Conservation (phyloP, 768 basidiomycete species). For the Lentinula aciculospora region DNA sequence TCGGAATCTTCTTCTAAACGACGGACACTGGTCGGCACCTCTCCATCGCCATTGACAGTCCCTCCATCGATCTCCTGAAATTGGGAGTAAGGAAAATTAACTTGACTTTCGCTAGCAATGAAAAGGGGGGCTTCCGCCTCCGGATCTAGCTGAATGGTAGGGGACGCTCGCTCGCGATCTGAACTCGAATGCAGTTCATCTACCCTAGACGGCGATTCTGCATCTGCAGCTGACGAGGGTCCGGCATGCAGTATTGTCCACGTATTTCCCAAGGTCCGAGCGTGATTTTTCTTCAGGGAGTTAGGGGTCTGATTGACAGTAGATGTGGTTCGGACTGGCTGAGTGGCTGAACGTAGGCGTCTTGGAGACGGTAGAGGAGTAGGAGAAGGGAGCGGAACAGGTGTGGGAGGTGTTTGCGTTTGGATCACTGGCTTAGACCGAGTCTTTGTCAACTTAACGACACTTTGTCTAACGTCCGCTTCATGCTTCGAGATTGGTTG, state of each 20-base stretch:
- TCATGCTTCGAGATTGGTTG: slow-evolving; percentile 9
- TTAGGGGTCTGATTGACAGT: not conserved
- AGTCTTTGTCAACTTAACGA: not conserved
- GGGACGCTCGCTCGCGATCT: not conserved
- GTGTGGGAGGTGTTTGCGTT: not conserved
- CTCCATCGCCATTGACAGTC: not conserved
- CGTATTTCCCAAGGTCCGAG: not conserved
- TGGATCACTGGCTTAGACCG: not conserved
- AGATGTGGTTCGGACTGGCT: not conserved
- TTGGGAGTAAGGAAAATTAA: slow-evolving; percentile 51
- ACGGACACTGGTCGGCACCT: not conserved
- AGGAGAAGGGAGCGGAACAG: not conserved
- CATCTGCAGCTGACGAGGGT: not conserved
- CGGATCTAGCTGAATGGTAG: not conserved
- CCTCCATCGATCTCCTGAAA: slow-evolving; percentile 18
- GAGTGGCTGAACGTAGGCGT: not conserved
- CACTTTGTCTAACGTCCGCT: not conserved
- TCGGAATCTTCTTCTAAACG: slow-evolving; percentile 29
- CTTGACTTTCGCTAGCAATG: slow-evolving; percentile 45
- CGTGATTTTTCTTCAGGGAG: not conserved
- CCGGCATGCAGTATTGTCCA: not conserved
- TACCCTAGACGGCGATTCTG: not conserved
- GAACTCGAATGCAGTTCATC: slow-evolving; percentile 1
- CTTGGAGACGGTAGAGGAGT: not conserved
- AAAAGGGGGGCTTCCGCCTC: slow-evolving; percentile 33